A percentile compares a stretch with the other conserved stretches of the same genome.
These are phyloP conservation scores for Salisapilia sapeloensis DNA, from an alignment of 352 stramenopile species.

Conservation along the genomic window DNA sequence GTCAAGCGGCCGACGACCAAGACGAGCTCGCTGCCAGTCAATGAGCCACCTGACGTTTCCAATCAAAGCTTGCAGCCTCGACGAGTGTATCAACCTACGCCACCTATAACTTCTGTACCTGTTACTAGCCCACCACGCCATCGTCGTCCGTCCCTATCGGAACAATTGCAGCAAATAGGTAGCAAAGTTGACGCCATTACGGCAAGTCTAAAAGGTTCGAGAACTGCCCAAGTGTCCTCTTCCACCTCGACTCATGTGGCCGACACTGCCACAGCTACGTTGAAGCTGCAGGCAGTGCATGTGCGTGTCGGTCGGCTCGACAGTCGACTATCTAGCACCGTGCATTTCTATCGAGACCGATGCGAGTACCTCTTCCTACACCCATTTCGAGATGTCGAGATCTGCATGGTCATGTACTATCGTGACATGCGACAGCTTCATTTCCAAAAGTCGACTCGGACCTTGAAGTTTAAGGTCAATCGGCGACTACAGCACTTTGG, in stretches of 20 bases:
- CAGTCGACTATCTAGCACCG: slow-evolving; percentile 43
- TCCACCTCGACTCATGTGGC: no score
- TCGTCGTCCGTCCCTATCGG: slow-evolving; percentile 25
- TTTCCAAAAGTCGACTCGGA: slow-evolving; percentile 16
- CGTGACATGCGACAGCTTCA: slow-evolving; percentile 35
- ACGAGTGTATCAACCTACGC: no score
- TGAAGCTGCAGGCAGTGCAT: no score
- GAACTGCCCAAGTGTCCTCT: no score
- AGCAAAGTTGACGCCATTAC: slow-evolving; percentile 29
- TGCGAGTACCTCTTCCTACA: slow-evolving; percentile 61
- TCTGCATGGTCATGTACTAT: slow-evolving; percentile 67
- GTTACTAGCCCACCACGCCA: background rate
- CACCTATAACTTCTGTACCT: no score
- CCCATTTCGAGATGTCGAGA: slow-evolving; percentile 40
- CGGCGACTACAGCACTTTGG: slow-evolving; percentile 35
- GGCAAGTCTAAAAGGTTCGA: slow-evolving; percentile 18
- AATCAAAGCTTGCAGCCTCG: no score
- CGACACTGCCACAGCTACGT: no score
- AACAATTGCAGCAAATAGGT: slow-evolving; percentile 48
- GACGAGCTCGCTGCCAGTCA: no score
- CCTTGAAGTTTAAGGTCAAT: slow-evolving; percentile 27
- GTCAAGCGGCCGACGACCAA: no score
- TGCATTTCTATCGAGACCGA: slow-evolving; percentile 21
- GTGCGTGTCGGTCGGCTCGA: slow-evolving; percentile 32
- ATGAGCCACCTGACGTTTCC: no score